Evolutionary conservation across 208 protist genomes (phyloP).

Genomic region (Perkinsela sp.): DNA sequence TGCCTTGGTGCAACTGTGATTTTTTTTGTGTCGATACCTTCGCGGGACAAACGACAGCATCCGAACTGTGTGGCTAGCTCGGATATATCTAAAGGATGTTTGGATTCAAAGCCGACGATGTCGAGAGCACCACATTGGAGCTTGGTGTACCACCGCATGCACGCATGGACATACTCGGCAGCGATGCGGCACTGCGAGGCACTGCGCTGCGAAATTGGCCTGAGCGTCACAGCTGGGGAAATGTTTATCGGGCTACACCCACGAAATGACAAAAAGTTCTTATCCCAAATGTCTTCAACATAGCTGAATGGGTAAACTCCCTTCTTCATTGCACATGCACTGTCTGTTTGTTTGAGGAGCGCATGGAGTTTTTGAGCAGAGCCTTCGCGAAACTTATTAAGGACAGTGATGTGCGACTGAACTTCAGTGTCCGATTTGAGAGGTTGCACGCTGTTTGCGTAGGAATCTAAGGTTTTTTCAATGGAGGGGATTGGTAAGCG

Average conservation of each 20-base stretch:
- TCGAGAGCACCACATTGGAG: neutral
- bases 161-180: conserved; percentile 2
- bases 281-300: conserved; percentile 21
- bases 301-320: conserved; percentile 28
- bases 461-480: conserved; percentile 17
- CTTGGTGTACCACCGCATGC: conserved; percentile 2
- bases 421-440: conserved; percentile 18
- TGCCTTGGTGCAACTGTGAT: conserved; percentile 2
- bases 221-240: conserved; percentile 27
- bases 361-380: conserved; percentile 24
- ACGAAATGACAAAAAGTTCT: conserved; percentile 18
- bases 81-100: conserved; percentile 1
- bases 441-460: conserved; percentile 16
- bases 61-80: conserved; percentile 4
- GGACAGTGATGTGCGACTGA: conserved; percentile 18
- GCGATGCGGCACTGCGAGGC: neutral
- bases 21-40: conserved; percentile 2
- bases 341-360: conserved; percentile 22
- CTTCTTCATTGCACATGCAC: conserved; percentile 10
- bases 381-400: conserved; percentile 23
- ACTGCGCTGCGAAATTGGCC: conserved; percentile 2
- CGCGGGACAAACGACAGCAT: conserved; percentile 1
- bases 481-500: conserved; percentile 36
- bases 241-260: conserved; percentile 29
- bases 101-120: neutral